These are phyloP conservation scores for Penicillium psychrosexuale DNA, from an alignment of 2,329 filamentous ascomycete species.

Conservation along the genomic window DNA sequence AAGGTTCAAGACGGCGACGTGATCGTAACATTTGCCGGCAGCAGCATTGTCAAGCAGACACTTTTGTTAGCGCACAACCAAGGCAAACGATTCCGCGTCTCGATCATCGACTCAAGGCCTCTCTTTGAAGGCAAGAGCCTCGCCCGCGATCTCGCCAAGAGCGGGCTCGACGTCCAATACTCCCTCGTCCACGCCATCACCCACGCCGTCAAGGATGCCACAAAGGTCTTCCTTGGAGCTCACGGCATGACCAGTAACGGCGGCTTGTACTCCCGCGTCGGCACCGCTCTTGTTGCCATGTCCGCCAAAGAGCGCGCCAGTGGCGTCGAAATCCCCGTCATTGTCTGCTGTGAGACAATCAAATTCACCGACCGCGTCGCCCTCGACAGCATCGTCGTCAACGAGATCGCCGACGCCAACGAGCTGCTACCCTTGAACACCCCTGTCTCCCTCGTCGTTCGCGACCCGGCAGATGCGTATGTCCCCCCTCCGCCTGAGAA, in stretches of 20 bases:
- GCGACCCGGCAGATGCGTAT: conserved; percentile 24
- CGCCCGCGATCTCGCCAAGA: conserved; percentile 65
- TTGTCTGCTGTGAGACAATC: conserved; percentile 89
- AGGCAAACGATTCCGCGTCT: conserved; percentile 76
- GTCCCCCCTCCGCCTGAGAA: conserved; percentile 21
- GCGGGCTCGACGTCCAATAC: conserved; percentile 76
- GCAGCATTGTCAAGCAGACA: conserved; percentile 79
- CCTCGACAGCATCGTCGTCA: conserved; percentile 87
- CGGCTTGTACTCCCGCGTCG: conserved; percentile 79
- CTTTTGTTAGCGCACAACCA: conserved; percentile 67
- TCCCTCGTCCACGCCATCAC: conserved; percentile 74
- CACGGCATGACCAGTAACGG: conserved; percentile 97
- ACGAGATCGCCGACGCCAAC: conserved; percentile 80
- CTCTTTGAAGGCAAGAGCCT: conserved; percentile 68
- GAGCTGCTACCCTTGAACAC: conserved; percentile 49
- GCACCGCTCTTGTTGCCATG: conserved; percentile 83
- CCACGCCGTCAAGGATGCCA: conserved; percentile 67
- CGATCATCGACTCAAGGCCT: conserved; percentile 75
- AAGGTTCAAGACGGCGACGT: conserved; percentile 78
- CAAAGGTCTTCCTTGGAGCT: conserved; percentile 77
- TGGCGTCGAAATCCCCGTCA: conserved; percentile 68
- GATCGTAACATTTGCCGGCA: conserved; percentile 82
- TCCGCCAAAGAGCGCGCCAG: conserved; percentile 63
- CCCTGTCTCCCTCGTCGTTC: conserved; percentile 30
- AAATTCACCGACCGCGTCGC: conserved; percentile 91